Conservation (phyloP, 768 basidiomycete species). For the Boletus huronensis region DNA sequence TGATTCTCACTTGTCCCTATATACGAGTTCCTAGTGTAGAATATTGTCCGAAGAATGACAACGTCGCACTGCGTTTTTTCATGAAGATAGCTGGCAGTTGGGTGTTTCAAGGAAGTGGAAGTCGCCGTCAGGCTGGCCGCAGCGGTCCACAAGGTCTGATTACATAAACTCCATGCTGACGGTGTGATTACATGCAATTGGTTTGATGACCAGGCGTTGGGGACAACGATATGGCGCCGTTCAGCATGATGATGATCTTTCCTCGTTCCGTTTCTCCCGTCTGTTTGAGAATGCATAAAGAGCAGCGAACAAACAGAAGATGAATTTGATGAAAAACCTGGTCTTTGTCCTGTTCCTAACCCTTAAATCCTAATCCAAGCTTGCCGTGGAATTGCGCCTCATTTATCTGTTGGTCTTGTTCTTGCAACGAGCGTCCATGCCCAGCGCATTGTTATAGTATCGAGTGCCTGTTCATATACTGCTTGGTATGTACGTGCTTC, state of each 20-base stretch:
- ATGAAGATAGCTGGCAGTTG: neutral
- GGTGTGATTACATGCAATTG: neutral
- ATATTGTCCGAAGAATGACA: neutral
- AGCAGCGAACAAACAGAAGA: neutral
- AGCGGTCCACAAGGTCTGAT: no score
- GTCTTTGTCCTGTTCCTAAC: neutral
- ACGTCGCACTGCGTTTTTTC: neutral
- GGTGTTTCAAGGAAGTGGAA: neutral
- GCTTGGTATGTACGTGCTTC: no score
- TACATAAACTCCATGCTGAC: no score
- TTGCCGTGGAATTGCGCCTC: no score
- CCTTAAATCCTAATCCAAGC: neutral
- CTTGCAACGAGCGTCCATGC: no score
- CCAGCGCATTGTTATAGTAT: no score
- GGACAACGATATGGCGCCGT: no score
- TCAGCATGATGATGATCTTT: neutral
- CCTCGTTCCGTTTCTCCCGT: neutral
- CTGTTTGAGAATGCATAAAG: neutral
- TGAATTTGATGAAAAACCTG: no score
- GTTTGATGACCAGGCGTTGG: no score
- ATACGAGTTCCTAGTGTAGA: neutral
- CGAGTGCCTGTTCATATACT: no score
- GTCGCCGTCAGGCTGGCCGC: neutral
- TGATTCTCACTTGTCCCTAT: neutral
- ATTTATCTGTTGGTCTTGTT: no score